Evolutionary conservation across 116 monocot genomes (phyloP).

Genomic region (Phalaenopsis hybrid): DNA sequence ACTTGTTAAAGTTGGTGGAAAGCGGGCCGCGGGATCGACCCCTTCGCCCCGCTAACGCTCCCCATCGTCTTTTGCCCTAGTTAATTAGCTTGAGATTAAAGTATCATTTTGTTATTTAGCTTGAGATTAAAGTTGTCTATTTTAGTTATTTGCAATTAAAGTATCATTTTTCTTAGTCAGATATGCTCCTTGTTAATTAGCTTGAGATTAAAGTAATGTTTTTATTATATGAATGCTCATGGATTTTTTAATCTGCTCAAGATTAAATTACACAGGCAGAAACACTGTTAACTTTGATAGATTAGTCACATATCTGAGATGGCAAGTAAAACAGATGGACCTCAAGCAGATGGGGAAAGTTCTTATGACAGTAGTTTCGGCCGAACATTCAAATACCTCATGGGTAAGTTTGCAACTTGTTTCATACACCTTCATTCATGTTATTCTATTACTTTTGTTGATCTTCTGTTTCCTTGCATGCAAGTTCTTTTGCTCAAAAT

Average conservation of each 20-base stretch:
- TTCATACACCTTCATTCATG: neutral
- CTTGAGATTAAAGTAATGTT: too few relatives aligned
- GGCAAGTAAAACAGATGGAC: neutral
- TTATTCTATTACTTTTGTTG: neutral
- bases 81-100: too few relatives aligned
- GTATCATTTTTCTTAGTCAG: too few relatives aligned
- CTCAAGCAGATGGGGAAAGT: neutral
- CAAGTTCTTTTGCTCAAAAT: neutral
- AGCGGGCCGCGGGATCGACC: too few relatives aligned
- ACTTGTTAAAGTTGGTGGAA: too few relatives aligned
- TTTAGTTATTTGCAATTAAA: too few relatives aligned
- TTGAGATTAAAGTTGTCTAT: too few relatives aligned
- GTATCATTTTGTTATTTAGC: too few relatives aligned
- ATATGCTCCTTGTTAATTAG: too few relatives aligned
- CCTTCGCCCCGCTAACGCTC: too few relatives aligned
- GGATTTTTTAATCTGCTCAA: neutral
- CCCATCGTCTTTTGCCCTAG: too few relatives aligned
- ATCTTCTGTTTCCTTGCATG: neutral
- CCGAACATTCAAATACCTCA: conserved; percentile 45
- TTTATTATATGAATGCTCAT: neutral
- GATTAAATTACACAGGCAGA: neutral
- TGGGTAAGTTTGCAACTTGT: conserved; percentile 18
- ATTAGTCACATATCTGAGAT: conserved; percentile 6
- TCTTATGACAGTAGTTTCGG: conserved; percentile 12
- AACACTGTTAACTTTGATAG: neutral